A percentile compares a stretch with the other conserved stretches of the same genome.
Evolutionary conservation across 768 basidiomycete genomes (phyloP).

Genomic region (Cystobasidium onofrii): DNA sequence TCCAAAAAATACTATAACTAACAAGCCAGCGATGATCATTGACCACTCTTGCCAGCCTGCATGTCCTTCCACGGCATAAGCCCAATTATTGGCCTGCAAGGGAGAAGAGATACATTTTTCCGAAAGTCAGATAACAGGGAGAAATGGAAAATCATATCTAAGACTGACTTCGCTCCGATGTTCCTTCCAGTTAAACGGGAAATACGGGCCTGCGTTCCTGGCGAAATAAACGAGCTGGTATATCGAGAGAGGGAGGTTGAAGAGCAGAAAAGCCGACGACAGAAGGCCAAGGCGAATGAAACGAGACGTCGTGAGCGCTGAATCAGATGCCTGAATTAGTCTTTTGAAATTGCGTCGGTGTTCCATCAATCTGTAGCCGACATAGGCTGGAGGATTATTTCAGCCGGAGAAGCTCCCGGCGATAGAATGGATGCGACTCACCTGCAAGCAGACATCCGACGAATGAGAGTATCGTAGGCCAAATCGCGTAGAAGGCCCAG

Average conservation of each 20-base stretch:
- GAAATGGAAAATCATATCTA: too few relatives aligned
- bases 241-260: constrained; percentile 32
- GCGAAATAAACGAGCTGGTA: neutral
- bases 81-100: neutral
- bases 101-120: neutral
- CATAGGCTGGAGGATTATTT: constrained; percentile 16
- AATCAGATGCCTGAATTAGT: constrained; percentile 23
- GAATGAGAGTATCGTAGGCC: constrained; percentile 27
- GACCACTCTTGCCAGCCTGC: constrained; percentile 7
- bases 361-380: constrained; percentile 10
- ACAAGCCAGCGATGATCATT: constrained; percentile 21
- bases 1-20: constrained; percentile 30
- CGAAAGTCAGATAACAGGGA: neutral
- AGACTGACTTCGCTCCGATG: constrained; percentile 22
- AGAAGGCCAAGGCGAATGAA: constrained; percentile 32
- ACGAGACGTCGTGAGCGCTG: constrained; percentile 32
- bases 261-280: constrained; percentile 1
- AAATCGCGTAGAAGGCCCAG: constrained; percentile 16
- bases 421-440: neutral
- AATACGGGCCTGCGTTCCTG: neutral
- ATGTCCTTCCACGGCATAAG: neutral
- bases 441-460: constrained; percentile 17
- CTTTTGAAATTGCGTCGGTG: constrained; percentile 33
- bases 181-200: constrained; percentile 16
- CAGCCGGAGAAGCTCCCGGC: neutral